Percentiles rank a stretch among this genome's conserved stretches.
phyloP scores from a whole-genome alignment of 1,284 basidiomycete genomes.

The Boletus mariae region DNA sequence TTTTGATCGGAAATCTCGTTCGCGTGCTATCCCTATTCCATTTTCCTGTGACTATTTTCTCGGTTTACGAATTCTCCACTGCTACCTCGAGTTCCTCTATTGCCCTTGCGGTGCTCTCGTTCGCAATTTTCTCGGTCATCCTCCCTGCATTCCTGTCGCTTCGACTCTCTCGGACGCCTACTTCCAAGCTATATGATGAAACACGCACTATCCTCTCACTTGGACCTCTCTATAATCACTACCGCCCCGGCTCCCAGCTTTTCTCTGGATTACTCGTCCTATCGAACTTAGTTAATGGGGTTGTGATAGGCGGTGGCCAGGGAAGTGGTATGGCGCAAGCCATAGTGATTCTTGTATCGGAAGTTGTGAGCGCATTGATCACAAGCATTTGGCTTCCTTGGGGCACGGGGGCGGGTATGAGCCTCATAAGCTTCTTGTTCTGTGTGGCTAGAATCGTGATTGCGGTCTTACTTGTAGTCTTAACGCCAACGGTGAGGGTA shows the following conservation, averaged over 20 bases:
- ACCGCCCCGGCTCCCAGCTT: slow-evolving; percentile 86
- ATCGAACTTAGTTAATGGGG: slow-evolving; percentile 77
- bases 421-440: slow-evolving; percentile 86
- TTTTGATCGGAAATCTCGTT: slow-evolving; percentile 86
- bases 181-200: slow-evolving; percentile 91
- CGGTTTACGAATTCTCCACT: slow-evolving; percentile 55
- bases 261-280: slow-evolving; percentile 82
- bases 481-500: slow-evolving; percentile 77
- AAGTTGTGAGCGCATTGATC: slow-evolving; percentile 77
- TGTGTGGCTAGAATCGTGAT: slow-evolving; percentile 88
- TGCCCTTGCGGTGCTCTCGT: slow-evolving; percentile 71
- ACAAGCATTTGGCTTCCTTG: slow-evolving; percentile 95
- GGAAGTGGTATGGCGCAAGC: slow-evolving; percentile 87
- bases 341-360: slow-evolving; percentile 82
- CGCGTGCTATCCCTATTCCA: slow-evolving; percentile 90
- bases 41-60: slow-evolving; percentile 89
- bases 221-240: slow-evolving; percentile 95
- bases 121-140: slow-evolving; percentile 75
- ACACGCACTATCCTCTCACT: slow-evolving; percentile 86
- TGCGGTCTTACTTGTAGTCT: slow-evolving; percentile 84
- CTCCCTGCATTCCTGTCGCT: slow-evolving; percentile 74
- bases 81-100: slow-evolving; percentile 44
- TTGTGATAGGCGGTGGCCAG: slow-evolving; percentile 88
- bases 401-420: slow-evolving; percentile 96
- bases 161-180: slow-evolving; percentile 75